Conservation (phyloP, 345 rosid species). For the Bruguiera gymnorhiza region DNA sequence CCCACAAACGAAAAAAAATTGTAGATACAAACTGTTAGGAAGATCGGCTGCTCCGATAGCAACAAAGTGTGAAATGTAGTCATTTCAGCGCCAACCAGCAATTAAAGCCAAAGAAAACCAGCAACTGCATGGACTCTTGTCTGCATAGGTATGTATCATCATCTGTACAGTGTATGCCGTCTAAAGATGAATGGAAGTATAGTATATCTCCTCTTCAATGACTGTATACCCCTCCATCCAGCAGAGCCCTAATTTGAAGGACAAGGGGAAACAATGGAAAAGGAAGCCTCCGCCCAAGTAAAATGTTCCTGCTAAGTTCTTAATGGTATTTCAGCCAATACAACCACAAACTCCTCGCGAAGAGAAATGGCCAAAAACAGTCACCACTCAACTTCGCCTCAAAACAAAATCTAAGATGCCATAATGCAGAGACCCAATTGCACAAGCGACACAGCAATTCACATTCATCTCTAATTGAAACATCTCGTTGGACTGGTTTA, state of each 20-base stretch:
- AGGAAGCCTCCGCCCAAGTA: constrained; percentile 14
- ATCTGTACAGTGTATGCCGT: constrained; percentile 44
- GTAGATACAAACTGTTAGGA: no score
- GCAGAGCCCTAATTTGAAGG: constrained; percentile 17
- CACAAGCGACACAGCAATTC: constrained; percentile 5
- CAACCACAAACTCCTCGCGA: constrained; percentile 36
- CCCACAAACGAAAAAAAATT: background rate
- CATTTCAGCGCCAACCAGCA: background rate
- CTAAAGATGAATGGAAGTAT: constrained; percentile 14
- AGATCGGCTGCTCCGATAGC: background rate
- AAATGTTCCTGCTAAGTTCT: constrained; percentile 30
- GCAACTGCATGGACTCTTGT: constrained; percentile 10
- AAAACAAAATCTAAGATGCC: constrained; percentile 14
- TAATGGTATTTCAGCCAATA: constrained; percentile 20
- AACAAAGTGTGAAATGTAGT: constrained; percentile 1
- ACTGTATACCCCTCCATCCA: constrained; percentile 18
- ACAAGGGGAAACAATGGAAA: constrained; percentile 13
- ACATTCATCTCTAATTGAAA: constrained; percentile 7
- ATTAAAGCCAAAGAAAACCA: background rate
- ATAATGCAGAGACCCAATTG: constrained; percentile 3
- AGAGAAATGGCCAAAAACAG: constrained; percentile 23
- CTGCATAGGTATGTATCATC: constrained; percentile 14
- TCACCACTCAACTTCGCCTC: constrained; percentile 9
- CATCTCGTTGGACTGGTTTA: constrained; percentile 22
- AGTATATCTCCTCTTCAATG: constrained; percentile 16